A percentile compares a stretch with the other conserved stretches of the same genome.
Conservation (phyloP, 2,329 filamentous ascomycete genomes). For the Beauveria australis region DNA sequence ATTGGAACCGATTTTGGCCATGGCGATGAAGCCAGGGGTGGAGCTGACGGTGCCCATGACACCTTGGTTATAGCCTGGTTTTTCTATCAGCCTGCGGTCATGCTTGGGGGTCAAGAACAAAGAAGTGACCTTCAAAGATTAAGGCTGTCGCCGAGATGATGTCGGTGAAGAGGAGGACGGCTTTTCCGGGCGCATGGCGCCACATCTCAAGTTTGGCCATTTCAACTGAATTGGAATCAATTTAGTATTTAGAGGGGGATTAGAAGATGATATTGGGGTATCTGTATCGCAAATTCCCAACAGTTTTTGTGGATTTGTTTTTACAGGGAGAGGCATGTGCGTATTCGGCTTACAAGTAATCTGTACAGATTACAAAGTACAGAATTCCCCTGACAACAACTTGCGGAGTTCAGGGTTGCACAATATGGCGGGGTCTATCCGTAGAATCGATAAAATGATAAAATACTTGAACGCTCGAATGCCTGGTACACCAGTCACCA, state of each 20-base stretch:
- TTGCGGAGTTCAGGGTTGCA: not conserved
- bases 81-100: not conserved
- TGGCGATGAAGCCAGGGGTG: slow-evolving; percentile 30
- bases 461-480: not conserved
- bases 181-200: slow-evolving; percentile 18
- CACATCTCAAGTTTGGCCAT: slow-evolving; percentile 15
- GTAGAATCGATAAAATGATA: too few relatives aligned
- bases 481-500: not conserved
- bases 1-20: slow-evolving; percentile 38
- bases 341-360: too few relatives aligned
- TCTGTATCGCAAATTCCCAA: too few relatives aligned
- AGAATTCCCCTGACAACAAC: not conserved
- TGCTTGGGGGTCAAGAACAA: not conserved
- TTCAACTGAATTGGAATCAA: too few relatives aligned
- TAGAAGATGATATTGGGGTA: too few relatives aligned
- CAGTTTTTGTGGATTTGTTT: not conserved
- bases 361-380: too few relatives aligned
- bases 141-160: slow-evolving; percentile 17
- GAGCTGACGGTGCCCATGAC: slow-evolving; percentile 44
- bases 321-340: not conserved
- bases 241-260: too few relatives aligned
- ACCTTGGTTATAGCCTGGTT: slow-evolving; percentile 43
- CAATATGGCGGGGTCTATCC: not conserved
- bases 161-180: slow-evolving; percentile 16
- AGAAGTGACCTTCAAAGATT: slow-evolving; percentile 16